Base-by-base conservation (phyloP, 805 yeast genomes). In the Kuraishia cidri region DNA sequence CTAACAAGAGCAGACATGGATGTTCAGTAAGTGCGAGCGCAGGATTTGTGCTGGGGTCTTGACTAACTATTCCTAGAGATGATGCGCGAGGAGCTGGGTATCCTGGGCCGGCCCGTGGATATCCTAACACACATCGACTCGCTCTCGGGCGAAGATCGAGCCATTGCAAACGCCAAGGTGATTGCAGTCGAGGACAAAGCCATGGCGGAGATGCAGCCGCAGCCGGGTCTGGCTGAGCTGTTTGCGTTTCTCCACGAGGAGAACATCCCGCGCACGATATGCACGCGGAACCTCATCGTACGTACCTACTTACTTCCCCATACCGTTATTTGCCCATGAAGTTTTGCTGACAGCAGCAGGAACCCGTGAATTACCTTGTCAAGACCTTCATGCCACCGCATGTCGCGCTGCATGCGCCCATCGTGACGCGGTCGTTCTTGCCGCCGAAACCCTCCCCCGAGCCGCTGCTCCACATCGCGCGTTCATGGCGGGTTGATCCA, bases 391-490 rank as follows among this genome's bases (percentile, higher is more conserved):
- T 79, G 7, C 59, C 64, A 6, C 51, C 48, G 2, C 50, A 40
- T 12, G 37, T 55, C 26, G 40, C 52, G 6, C 63, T 75, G 13
- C 24, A 40, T 42, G 69, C 68, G 12, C 75, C 80, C 3, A 57
- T 75, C 1, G 46, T 79, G 2, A 79, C 87, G 0, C 62, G 87
- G 26, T 74, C 71, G 12, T 79, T 79, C 47, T 52, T 60, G 27
- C 86, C 86, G 0, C 72, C 86, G 11, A 79, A 79, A 44, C 87
- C 87, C 1, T 61, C 71, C 8, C 82, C 84, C 0, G 70, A 66
- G 28, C 84, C 86, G 3, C 47, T 79, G 26, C 47, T 70, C 14
- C 71, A 75, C 40, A 77, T 79, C 16, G 70, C 78, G 3, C 37
- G 56, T 24, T 32, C 43, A 3, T 72, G 81, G 76, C 61, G 59